A percentile compares a stretch with the other conserved stretches of the same genome.
Evolutionary conservation across 768 basidiomycete species (phyloP).

Genomic region (Rhizopogon roseolus): DNA sequence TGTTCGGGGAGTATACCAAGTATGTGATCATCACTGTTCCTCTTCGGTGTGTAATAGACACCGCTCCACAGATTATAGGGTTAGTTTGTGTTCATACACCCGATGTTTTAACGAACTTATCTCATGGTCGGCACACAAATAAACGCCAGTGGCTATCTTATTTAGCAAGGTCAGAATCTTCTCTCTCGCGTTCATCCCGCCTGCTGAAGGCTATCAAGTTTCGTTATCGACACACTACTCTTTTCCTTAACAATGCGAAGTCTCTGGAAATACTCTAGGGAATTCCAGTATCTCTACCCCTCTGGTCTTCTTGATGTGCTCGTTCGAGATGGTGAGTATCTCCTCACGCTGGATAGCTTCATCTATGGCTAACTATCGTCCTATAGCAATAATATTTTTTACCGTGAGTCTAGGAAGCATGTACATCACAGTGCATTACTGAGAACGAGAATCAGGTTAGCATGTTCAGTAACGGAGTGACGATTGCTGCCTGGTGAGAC

Average conservation of each 20-base stretch:
- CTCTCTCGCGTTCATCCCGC: not conserved
- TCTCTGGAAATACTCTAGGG: too few species aligned
- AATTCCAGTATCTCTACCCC: too few species aligned
- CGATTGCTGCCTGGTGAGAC: slow-evolving; percentile 3
- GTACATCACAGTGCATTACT: too few species aligned
- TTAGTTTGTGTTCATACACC: not conserved
- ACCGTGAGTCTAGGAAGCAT: not conserved
- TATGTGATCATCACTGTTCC: slow-evolving; percentile 3
- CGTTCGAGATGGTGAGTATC: slow-evolving; percentile 17
- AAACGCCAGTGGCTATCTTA: slow-evolving; percentile 3
- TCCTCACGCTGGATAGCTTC: not conserved
- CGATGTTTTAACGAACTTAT: not conserved
- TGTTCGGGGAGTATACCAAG: slow-evolving; percentile 5
- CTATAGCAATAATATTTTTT: slow-evolving; percentile 5
- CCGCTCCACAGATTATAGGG: not conserved
- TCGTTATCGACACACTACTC: slow-evolving; percentile 10
- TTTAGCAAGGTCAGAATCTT: slow-evolving; percentile 3
- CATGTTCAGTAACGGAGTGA: not conserved
- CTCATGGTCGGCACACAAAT: not conserved
- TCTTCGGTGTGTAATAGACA: not conserved
- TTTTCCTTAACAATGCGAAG: slow-evolving; percentile 1
- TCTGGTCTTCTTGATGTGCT: slow-evolving; percentile 13
- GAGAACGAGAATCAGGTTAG: slow-evolving; percentile 1
- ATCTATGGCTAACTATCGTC: not conserved
- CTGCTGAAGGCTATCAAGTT: slow-evolving; percentile 3